Evolutionary conservation across 805 yeast species (phyloP).

Genomic region (Kurtzmaniella cleridarum): DNA sequence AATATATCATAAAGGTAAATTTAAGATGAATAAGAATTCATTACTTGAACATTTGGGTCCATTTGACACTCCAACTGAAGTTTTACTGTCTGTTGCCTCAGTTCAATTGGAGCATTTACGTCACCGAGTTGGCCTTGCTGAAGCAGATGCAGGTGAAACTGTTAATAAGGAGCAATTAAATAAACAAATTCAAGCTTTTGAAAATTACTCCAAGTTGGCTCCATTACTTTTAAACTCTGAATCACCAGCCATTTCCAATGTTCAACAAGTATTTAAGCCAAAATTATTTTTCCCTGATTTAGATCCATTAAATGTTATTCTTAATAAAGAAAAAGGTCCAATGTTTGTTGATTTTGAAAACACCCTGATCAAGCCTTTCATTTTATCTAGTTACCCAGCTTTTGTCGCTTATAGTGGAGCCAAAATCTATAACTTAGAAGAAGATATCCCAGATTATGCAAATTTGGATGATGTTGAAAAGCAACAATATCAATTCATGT

Average conservation of each 20-base stretch:
- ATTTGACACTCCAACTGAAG: conserved; percentile 62
- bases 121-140: conserved; percentile 47
- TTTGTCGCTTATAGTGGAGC: conserved; percentile 87
- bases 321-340: conserved; percentile 30
- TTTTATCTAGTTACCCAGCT: conserved; percentile 72
- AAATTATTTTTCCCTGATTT: conserved; percentile 76
- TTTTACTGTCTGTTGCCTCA: conserved; percentile 58
- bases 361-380: conserved; percentile 72
- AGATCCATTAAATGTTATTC: conserved; percentile 82
- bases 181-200: conserved; percentile 55
- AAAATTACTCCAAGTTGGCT: conserved; percentile 51
- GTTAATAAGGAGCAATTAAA: conserved; percentile 39
- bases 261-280: conserved; percentile 60
- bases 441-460: conserved; percentile 69
- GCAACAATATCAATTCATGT: conserved; percentile 80
- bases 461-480: conserved; percentile 65
- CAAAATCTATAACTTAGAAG: conserved; percentile 68
- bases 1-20: conserved; percentile 66
- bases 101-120: conserved; percentile 61
- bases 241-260: conserved; percentile 55
- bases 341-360: conserved; percentile 82
- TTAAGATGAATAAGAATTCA: conserved; percentile 44
- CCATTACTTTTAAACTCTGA: conserved; percentile 53
- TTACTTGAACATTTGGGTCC: conserved; percentile 66
- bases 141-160: conserved; percentile 46